A percentile compares a stretch with the other conserved stretches of the same genome.
Conservation (phyloP, 208 protist species). For the Wallacemonas collosoma region DNA sequence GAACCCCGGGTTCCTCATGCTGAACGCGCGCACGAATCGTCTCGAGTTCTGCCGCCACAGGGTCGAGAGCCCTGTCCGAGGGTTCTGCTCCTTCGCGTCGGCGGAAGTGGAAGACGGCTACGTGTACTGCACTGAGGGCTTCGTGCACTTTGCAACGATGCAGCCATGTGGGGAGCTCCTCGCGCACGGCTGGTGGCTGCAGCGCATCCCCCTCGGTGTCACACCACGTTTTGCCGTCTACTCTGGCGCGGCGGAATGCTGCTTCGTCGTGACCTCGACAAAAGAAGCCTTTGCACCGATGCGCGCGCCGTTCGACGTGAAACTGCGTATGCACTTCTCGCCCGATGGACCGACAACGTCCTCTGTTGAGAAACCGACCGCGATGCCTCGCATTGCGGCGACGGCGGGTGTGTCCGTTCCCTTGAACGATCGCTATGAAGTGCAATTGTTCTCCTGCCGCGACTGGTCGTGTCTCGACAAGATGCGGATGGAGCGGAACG, state of each 20-base stretch:
- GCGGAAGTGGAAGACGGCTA: constrained; percentile 53
- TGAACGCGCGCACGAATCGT: constrained; percentile 44
- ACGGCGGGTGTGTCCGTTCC: constrained; percentile 59
- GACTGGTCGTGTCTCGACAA: constrained; percentile 54
- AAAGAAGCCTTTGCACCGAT: constrained; percentile 64
- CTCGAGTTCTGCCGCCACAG: constrained; percentile 73
- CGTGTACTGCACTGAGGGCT: constrained; percentile 83
- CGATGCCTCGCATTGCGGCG: constrained; percentile 40
- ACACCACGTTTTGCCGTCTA: constrained; percentile 87
- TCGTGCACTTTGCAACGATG: constrained; percentile 78
- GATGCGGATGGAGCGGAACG: constrained; percentile 74
- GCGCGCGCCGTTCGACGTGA: constrained; percentile 82
- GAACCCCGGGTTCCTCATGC: constrained; percentile 80
- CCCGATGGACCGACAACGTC: constrained; percentile 59
- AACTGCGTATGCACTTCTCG: constrained; percentile 52
- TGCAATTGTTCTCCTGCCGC: constrained; percentile 57
- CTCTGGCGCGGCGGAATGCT: constrained; percentile 55
- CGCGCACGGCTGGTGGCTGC: constrained; percentile 66
- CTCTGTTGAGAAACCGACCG: constrained; percentile 37
- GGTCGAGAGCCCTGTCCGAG: constrained; percentile 50
- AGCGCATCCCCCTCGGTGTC: constrained; percentile 66
- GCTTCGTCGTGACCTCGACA: constrained; percentile 73
- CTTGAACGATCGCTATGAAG: constrained; percentile 64
- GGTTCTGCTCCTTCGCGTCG: constrained; percentile 76
- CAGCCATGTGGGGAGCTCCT: constrained; percentile 50